Evolutionary conservation across 129 eudicot genomes (phyloP).

Genomic region (Mikania micrantha): DNA sequence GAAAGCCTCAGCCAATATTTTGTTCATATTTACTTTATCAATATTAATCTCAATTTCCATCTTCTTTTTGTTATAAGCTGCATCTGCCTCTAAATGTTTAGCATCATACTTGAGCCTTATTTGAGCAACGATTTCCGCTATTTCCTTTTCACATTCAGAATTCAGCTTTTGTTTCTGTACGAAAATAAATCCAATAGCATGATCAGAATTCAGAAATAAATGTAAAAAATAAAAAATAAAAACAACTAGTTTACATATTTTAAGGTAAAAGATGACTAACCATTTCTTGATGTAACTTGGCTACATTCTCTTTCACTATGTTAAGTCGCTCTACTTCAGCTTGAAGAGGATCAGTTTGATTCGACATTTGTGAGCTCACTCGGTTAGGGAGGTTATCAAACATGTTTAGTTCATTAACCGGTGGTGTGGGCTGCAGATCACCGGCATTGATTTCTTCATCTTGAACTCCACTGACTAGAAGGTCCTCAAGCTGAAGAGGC

Average conservation of each 20-base stretch:
- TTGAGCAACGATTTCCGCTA: slow-evolving; percentile 49
- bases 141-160: slow-evolving; percentile 64
- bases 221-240: background rate
- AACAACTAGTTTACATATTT: background rate
- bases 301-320: slow-evolving; percentile 20
- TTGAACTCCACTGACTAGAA: background rate
- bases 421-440: slow-evolving; percentile 11
- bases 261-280: slow-evolving; percentile 34
- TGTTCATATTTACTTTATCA: slow-evolving; percentile 43
- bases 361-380: slow-evolving; percentile 8
- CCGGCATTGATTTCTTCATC: background rate
- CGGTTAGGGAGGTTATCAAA: slow-evolving; percentile 13
- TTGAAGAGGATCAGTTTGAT: slow-evolving; percentile 54
- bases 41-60: slow-evolving; percentile 50
- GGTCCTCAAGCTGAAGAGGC: background rate
- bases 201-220: background rate
- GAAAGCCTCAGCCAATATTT: slow-evolving; percentile 55
- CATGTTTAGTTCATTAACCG: background rate
- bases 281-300: slow-evolving; percentile 35
- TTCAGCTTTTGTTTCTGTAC: slow-evolving; percentile 52
- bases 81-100: slow-evolving; percentile 46
- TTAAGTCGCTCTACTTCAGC: slow-evolving; percentile 43
- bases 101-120: slow-evolving; percentile 46
- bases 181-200: slow-evolving; percentile 14
- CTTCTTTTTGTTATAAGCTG: slow-evolving; percentile 36